These are phyloP conservation scores for Lichtheimia hyalospora DNA, from an alignment of 371 early-diverging fungal species.

Conservation along the genomic window DNA sequence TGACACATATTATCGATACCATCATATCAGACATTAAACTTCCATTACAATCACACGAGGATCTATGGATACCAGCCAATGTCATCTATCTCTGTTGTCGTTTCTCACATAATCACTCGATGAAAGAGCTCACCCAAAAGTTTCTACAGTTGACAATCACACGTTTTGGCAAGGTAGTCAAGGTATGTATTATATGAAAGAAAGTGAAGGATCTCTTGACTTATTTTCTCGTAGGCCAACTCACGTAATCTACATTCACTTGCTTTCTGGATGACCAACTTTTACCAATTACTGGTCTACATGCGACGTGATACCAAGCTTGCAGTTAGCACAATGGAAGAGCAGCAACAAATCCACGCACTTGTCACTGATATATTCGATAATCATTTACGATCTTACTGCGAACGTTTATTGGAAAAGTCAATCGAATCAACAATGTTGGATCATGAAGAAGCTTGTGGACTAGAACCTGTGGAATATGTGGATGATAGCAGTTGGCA, in stretches of 20 bases:
- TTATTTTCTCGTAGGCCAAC: constrained; percentile 13
- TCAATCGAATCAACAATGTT: constrained; percentile 68
- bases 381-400: constrained; percentile 35
- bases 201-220: not conserved
- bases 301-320: constrained; percentile 78
- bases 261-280: constrained; percentile 83
- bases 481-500: constrained; percentile 50
- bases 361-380: constrained; percentile 60
- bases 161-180: constrained; percentile 51
- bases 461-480: constrained; percentile 62
- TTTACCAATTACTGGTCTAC: constrained; percentile 72
- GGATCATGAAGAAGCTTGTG: constrained; percentile 71
- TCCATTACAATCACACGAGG: constrained; percentile 40
- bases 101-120: constrained; percentile 78
- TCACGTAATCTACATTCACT: constrained; percentile 29
- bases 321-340: constrained; percentile 52
- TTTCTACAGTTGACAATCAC: constrained; percentile 58
- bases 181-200: constrained; percentile 31
- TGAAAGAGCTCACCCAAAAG: constrained; percentile 62
- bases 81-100: constrained; percentile 85
- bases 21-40: constrained; percentile 54
- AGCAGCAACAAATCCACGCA: constrained; percentile 63
- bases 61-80: constrained; percentile 75
- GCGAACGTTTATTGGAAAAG: constrained; percentile 56
- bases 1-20: constrained; percentile 67